Evolutionary conservation across 805 yeast species (phyloP).

Genomic region (Candida suzukii): DNA sequence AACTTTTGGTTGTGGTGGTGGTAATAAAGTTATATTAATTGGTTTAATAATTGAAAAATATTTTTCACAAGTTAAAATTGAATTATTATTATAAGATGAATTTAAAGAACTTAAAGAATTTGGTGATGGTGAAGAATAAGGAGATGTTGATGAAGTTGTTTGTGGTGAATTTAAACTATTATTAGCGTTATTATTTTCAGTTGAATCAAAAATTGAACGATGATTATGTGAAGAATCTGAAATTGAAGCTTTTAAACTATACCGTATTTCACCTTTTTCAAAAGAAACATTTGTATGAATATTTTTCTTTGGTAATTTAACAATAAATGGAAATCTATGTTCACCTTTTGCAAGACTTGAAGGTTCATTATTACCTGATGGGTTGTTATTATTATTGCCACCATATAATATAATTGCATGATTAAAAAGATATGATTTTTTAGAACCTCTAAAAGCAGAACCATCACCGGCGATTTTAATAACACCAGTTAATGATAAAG

Average conservation of each 20-base stretch:
- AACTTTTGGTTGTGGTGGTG: conserved; percentile 59
- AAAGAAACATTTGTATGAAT: conserved; percentile 71
- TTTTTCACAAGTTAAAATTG: conserved; percentile 44
- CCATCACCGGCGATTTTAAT: conserved; percentile 51
- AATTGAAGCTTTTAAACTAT: conserved; percentile 47
- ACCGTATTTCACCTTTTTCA: conserved; percentile 78
- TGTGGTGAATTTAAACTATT: conserved; percentile 6
- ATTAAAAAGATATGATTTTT: conserved; percentile 46
- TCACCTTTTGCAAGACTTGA: conserved; percentile 72
- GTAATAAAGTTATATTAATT: conserved; percentile 60
- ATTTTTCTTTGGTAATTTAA: conserved; percentile 68
- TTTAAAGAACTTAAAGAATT: no score
- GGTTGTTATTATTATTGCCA: not conserved
- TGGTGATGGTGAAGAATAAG: conserved; percentile 4
- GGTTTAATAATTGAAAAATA: conserved; percentile 61
- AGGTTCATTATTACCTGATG: conserved; percentile 7
- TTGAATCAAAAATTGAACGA: not conserved
- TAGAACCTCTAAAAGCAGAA: conserved; percentile 41
- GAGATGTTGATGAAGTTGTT: conserved; percentile 13
- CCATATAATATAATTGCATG: conserved; percentile 59
- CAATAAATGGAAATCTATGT: conserved; percentile 81
- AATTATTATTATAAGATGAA: conserved; percentile 13
- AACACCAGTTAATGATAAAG: conserved; percentile 47
- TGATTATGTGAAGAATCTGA: conserved; percentile 4
- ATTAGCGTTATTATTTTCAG: not conserved